Evolutionary conservation across 2,329 filamentous ascomycete species (phyloP).

Genomic region (Fusarium poae): DNA sequence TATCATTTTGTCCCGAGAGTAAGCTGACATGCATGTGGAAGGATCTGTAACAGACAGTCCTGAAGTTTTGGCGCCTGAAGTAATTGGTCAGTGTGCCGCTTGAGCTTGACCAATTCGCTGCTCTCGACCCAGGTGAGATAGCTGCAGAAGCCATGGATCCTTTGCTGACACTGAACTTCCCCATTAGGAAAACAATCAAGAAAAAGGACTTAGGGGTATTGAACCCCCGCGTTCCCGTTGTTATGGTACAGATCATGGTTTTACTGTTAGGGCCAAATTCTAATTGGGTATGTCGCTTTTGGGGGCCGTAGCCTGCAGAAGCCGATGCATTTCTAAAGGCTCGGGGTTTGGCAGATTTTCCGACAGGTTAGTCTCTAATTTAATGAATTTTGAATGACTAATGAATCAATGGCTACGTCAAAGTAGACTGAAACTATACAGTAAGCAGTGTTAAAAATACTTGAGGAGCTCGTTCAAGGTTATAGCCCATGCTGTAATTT

Average conservation of each 20-base stretch:
- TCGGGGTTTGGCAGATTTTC: not conserved
- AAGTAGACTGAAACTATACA: too few relatives aligned
- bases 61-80: fast-evolving
- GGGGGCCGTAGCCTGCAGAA: not conserved
- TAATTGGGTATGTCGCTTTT: not conserved
- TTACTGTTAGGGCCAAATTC: not conserved
- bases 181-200: not conserved
- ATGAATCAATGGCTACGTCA: not conserved
- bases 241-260: not conserved
- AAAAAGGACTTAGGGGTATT: too few relatives aligned
- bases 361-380: not conserved
- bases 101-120: not conserved
- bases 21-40: not conserved
- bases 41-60: not conserved
- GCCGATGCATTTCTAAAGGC: not conserved
- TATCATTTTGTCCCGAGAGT: not conserved
- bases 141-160: not conserved
- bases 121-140: not conserved
- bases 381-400: not conserved
- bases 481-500: too few relatives aligned
- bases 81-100: not conserved
- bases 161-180: not conserved
- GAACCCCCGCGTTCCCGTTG: not conserved
- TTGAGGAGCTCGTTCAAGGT: too few relatives aligned
- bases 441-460: too few relatives aligned